Base-by-base conservation (phyloP, 768 basidiomycete genomes). In the Amanita pallidorosea region DNA sequence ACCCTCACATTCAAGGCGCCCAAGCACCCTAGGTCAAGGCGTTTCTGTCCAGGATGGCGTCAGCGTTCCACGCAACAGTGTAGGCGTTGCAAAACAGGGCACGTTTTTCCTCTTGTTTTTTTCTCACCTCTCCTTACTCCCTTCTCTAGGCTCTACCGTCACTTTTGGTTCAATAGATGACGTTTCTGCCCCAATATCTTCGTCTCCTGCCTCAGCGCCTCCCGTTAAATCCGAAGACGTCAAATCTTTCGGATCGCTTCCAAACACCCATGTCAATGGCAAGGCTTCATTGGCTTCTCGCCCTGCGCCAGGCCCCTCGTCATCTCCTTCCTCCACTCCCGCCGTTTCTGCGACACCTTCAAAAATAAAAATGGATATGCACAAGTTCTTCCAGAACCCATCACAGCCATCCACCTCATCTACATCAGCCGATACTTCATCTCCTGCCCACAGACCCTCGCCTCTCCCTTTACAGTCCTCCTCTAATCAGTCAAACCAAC, bases 121-220 rank as follows among this genome's bases (percentile, higher is more conserved):
- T 56, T 47, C 52, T 41, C 55, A 45, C 47, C 49, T 58, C 40
- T 42, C 41, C 47, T 18, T 55, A 11, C 37, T 55, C 45, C 52
- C 31, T 33, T 42, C 48, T 45, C 42, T 55, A 86, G 80, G 76
- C 59, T 79, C 81, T 52, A 70, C 77, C 47, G 83, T 95, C 57
- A 86, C 85, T 45, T 93, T 94, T 71, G 92, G 92, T 59, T 90
- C 90, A 43, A 88, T 93, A 75, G 85, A 90, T 69, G 86, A 89
- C 66, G 77, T 75, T 57, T 67, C 74, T 53, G 81, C 88, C 48
- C 76, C 83, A 54, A 82, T 91, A 59, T 87, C 89, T 33, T 85
- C 88, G 42, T 89, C 88, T 7, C 88, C 90, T 33, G 85, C 88
- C 49, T 70, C 79, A 46, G 75, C 79, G 33, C 75, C 81, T 37